A percentile compares a stretch with the other conserved stretches of the same genome.
phyloP scores from a whole-genome alignment of 73 alveolate genomes.

The Paramecium sonneborni region DNA sequence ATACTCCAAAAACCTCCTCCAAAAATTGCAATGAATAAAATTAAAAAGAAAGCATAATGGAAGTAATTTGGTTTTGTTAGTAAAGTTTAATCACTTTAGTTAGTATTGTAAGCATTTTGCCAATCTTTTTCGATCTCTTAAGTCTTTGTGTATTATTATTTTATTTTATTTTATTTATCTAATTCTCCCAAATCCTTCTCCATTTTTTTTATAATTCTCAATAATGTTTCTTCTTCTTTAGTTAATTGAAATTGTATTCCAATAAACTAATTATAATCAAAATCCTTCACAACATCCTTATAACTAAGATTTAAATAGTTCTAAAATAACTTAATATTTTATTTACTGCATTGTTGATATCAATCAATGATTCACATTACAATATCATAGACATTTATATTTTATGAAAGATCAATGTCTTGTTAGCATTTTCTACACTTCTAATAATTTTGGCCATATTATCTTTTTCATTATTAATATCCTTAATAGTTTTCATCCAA shows the following conservation, averaged over 20 bases:
- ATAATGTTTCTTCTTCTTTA: neutral
- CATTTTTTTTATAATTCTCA: neutral
- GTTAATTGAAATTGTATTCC: neutral
- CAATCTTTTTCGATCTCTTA: neutral
- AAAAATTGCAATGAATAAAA: neutral
- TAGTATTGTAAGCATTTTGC: neutral
- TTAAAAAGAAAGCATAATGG: neutral
- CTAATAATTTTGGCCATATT: neutral
- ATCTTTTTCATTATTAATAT: neutral
- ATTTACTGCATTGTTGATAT: neutral
- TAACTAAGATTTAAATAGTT: neutral
- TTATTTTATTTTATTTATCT: neutral
- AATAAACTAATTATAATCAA: neutral
- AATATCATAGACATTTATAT: neutral
- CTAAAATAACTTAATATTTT: neutral
- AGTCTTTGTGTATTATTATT: neutral
- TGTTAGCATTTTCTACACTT: neutral
- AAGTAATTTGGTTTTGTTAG: neutral
- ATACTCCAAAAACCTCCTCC: neutral
- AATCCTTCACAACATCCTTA: neutral
- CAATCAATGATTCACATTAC: neutral
- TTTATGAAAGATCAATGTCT: neutral
- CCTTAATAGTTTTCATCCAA: constrained; percentile 27
- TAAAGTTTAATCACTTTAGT: neutral
- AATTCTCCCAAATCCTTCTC: neutral